These are phyloP conservation scores for Rutidosis leptorrhynchoides DNA, from an alignment of 129 eudicot species.

Conservation along the genomic window DNA sequence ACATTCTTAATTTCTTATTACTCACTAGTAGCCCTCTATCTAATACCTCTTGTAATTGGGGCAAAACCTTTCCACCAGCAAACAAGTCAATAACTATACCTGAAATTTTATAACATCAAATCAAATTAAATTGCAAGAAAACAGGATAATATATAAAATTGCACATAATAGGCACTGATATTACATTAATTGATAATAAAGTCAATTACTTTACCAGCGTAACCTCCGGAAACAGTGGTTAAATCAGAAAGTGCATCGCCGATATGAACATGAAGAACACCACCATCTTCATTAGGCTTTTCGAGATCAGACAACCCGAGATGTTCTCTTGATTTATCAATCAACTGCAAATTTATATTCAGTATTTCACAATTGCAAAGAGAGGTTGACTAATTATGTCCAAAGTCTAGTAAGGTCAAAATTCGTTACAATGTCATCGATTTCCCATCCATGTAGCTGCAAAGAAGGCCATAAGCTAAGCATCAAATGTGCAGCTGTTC, in stretches of 20 bases:
- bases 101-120: slow-evolving; percentile 22
- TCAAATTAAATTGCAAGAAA: slow-evolving; percentile 8
- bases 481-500: slow-evolving; percentile 83
- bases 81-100: slow-evolving; percentile 87
- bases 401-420: neutral
- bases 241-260: slow-evolving; percentile 81
- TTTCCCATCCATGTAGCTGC: slow-evolving; percentile 90
- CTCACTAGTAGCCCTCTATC: neutral
- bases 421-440: slow-evolving; percentile 62
- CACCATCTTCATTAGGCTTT: slow-evolving; percentile 57
- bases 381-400: neutral
- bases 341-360: slow-evolving; percentile 45
- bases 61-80: slow-evolving; percentile 70
- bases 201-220: slow-evolving; percentile 55
- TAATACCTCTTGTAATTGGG: slow-evolving; percentile 67
- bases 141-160: neutral
- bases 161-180: neutral
- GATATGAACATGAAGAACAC: slow-evolving; percentile 59
- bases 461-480: slow-evolving; percentile 85
- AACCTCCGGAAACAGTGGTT: slow-evolving; percentile 63
- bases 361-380: neutral
- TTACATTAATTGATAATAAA: neutral
- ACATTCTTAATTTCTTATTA: neutral
- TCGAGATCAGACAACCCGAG: slow-evolving; percentile 79
- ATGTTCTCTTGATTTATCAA: slow-evolving; percentile 71